A percentile compares a stretch with the other conserved stretches of the same genome.
Conservation (phyloP, 2,329 filamentous ascomycete genomes). For the Monosporascus sp. region DNA sequence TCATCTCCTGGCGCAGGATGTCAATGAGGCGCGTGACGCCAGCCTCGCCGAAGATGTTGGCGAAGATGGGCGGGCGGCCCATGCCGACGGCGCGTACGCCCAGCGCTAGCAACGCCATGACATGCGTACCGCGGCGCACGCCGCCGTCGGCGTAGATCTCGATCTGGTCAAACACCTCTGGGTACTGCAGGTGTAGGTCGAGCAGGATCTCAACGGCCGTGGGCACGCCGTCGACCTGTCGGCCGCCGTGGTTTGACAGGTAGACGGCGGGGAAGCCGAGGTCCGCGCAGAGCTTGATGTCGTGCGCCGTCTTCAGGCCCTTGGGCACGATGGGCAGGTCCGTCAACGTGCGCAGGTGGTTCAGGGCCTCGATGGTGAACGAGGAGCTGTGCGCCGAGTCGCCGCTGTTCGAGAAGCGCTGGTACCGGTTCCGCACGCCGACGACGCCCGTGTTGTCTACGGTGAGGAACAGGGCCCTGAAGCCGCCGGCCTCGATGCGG, state of each 20-base stretch:
- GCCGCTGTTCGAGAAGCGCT: slow-evolving; percentile 8
- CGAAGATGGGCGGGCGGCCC: slow-evolving; percentile 41
- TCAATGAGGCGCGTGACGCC: slow-evolving; percentile 37
- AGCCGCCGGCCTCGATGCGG: slow-evolving; percentile 11
- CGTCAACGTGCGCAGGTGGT: slow-evolving; percentile 15
- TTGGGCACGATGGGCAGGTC: slow-evolving; percentile 26
- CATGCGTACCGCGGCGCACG: slow-evolving; percentile 28
- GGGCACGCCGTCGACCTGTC: slow-evolving; percentile 27
- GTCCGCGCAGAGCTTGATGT: slow-evolving; percentile 22
- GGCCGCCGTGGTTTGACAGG: slow-evolving; percentile 31
- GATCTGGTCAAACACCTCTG: slow-evolving; percentile 24
- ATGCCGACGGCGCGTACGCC: slow-evolving; percentile 32
- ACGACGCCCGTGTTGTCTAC: slow-evolving; percentile 17
- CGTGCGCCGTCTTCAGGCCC: slow-evolving; percentile 28
- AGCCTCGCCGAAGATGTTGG: slow-evolving; percentile 39
- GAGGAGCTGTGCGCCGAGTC: not conserved
- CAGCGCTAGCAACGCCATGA: slow-evolving; percentile 28
- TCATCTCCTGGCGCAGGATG: slow-evolving; percentile 41
- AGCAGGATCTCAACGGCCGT: slow-evolving; percentile 25
- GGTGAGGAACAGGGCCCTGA: slow-evolving; percentile 21
- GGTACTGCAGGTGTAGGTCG: slow-evolving; percentile 22
- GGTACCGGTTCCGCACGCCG: slow-evolving; percentile 16
- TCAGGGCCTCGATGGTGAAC: slow-evolving; percentile 24
- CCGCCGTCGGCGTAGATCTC: slow-evolving; percentile 30
- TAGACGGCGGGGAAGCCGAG: slow-evolving; percentile 25